These are phyloP conservation scores for Dendrobium officinale DNA, from an alignment of 106 monocot species.

Conservation along the genomic window DNA sequence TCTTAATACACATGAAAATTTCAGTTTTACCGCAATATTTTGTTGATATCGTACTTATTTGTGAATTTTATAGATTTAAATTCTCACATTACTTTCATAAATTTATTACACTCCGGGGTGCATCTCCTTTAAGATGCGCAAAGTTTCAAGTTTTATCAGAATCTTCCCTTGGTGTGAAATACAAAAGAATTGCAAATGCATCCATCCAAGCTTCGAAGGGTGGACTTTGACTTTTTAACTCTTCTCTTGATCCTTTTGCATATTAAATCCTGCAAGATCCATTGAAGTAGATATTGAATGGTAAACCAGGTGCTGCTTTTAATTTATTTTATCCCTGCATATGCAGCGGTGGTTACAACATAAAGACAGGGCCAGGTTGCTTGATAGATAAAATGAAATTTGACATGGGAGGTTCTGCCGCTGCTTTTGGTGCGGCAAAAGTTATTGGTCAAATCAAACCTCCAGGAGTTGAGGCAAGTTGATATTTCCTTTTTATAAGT, in stretches of 20 bases:
- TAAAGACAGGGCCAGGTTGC: constrained; percentile 68
- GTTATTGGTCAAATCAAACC: constrained; percentile 74
- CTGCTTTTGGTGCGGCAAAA: constrained; percentile 80
- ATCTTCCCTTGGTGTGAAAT: background rate
- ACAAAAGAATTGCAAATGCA: background rate
- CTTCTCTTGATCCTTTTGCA: background rate
- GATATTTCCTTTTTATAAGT: background rate
- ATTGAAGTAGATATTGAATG: background rate
- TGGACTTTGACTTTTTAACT: background rate
- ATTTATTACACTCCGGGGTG: no score
- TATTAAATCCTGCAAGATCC: background rate
- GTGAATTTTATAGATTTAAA: background rate
- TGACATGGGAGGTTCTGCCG: constrained; percentile 88
- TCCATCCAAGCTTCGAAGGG: background rate
- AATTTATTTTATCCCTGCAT: background rate
- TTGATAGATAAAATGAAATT: constrained; percentile 74
- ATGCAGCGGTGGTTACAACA: constrained; percentile 84
- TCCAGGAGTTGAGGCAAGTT: constrained; percentile 63
- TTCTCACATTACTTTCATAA: background rate
- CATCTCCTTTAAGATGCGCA: no score
- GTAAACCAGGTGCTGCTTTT: background rate
- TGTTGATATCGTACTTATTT: background rate
- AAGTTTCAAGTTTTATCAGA: background rate
- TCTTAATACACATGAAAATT: no score
- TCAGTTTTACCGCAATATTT: no score